Evolutionary conservation across 2,329 filamentous ascomycete genomes (phyloP), one percentile per base, ranked within the genome.

Genomic region (Verruconis gallopava): DNA sequence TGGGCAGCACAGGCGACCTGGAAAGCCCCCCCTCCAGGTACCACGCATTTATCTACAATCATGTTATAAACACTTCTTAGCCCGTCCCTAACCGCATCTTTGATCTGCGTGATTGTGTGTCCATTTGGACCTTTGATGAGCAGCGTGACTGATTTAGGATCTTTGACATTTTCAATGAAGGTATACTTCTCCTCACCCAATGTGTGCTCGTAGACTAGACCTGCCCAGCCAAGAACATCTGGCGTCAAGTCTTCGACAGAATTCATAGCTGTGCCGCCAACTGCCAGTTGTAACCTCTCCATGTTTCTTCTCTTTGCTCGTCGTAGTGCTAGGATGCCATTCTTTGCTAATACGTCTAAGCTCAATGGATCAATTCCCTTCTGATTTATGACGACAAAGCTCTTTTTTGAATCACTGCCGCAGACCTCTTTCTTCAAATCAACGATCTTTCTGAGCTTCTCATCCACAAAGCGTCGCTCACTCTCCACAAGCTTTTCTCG

Each of bases 101-200:
- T 93, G 56, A 98, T 86, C 64, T 98, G 91, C 12, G 83, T 79
- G 55, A 98, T 98, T 47, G 89, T 96, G 69, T 98, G 91, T 56
- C 79, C 72, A 65, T 98, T 98, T 49, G 91, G 91, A 18, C 91
- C 91, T 72, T 96, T 98, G 72, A 98, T 96, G 55, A 98, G 73
- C 21, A 98, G 71, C 13, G 91, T 98, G 37, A 98, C 91, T 1
- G 89, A 95, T 70, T 98, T 98, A 48, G 91, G 85, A 47, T 96
- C 86, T 72, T 95, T 96, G 55, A 98, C 91, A 53, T 98, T 91
- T 65, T 98, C 91, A 47, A 98, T 74, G 59, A 98, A 98, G 4
- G 91, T 98, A 68, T 85, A 98, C 70, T 98, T 98, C 71, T 98
- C 91, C 71, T 98, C 91, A 48, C 91, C 91, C 6, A 98, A 73